Evolutionary conservation across 371 early-diverging fungal genomes (phyloP).

Genomic region (Syncephalastrum sp.): DNA sequence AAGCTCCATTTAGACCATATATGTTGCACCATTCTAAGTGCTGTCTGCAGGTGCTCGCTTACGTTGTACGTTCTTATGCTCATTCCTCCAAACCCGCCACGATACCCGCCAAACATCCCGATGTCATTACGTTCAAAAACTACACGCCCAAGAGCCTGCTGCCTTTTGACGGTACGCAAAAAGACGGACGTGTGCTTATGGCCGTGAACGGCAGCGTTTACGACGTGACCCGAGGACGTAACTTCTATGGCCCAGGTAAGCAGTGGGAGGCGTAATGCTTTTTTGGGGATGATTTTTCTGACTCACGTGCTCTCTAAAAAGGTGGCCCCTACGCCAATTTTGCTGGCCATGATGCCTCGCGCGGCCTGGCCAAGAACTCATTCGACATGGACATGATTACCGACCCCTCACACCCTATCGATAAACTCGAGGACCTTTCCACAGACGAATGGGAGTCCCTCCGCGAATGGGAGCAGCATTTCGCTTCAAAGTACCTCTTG

Average conservation of each 20-base stretch:
- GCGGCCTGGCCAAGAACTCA: conserved; percentile 87
- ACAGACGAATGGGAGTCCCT: conserved; percentile 75
- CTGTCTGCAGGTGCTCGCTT: conserved; percentile 27
- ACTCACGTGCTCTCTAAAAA: conserved; percentile 22
- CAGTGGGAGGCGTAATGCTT: neutral
- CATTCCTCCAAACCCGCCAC: conserved; percentile 26
- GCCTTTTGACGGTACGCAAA: conserved; percentile 57
- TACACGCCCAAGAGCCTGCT: conserved; percentile 72
- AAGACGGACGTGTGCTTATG: conserved; percentile 64
- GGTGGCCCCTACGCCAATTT: conserved; percentile 91
- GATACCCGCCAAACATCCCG: conserved; percentile 43
- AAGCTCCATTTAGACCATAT: conserved; percentile 23
- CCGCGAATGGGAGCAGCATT: conserved; percentile 76
- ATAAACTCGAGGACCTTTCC: conserved; percentile 74
- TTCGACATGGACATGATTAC: conserved; percentile 81
- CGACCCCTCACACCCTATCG: conserved; percentile 74
- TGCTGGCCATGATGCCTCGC: conserved; percentile 82
- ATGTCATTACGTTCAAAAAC: conserved; percentile 58
- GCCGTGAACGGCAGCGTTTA: conserved; percentile 84
- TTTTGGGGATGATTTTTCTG: conserved; percentile 1
- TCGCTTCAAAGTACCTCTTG: conserved; percentile 70
- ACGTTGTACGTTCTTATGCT: conserved; percentile 30
- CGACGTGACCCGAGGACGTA: conserved; percentile 83
- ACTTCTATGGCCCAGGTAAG: conserved; percentile 91
- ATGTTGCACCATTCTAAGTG: conserved; percentile 11